phyloP scores from a whole-genome alignment of 75 land plant species.

The Sequoia sempervirens region DNA sequence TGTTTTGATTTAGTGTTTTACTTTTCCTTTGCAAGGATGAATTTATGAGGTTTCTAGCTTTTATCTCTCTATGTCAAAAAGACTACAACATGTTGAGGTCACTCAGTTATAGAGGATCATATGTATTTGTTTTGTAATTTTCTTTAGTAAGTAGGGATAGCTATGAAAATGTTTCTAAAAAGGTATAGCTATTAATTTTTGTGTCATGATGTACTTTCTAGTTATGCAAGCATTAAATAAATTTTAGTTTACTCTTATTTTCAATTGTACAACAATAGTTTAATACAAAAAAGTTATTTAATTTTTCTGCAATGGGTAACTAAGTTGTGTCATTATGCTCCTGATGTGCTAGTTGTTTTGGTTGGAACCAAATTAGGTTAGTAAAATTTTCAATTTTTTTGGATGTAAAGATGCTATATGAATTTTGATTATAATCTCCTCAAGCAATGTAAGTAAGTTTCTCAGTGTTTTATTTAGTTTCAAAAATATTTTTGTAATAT shows the following conservation, averaged over 20 bases:
- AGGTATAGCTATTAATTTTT: constrained; percentile 13
- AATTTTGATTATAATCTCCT: neutral
- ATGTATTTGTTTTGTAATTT: constrained; percentile 28
- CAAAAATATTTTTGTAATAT: neutral
- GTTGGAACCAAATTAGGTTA: constrained; percentile 77
- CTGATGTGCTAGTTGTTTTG: constrained; percentile 64
- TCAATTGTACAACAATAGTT: neutral
- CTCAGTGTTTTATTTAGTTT: neutral
- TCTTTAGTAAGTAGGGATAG: constrained; percentile 37
- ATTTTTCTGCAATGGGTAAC: constrained; percentile 54
- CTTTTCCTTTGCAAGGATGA: neutral
- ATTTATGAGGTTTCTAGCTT: neutral
- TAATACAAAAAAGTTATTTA: neutral
- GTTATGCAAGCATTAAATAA: neutral
- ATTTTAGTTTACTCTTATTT: neutral
- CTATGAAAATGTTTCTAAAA: constrained; percentile 30
- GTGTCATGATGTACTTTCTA: neutral
- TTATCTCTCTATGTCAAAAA: constrained; percentile 28
- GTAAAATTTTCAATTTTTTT: constrained; percentile 7
- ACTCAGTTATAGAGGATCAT: constrained; percentile 42
- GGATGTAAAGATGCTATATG: neutral
- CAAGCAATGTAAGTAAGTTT: neutral
- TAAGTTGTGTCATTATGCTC: constrained; percentile 72
- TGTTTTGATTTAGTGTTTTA: neutral
- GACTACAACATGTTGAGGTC: constrained; percentile 45